phyloP scores from a whole-genome alignment of 345 rosid species.

The Acer yangbiense region DNA sequence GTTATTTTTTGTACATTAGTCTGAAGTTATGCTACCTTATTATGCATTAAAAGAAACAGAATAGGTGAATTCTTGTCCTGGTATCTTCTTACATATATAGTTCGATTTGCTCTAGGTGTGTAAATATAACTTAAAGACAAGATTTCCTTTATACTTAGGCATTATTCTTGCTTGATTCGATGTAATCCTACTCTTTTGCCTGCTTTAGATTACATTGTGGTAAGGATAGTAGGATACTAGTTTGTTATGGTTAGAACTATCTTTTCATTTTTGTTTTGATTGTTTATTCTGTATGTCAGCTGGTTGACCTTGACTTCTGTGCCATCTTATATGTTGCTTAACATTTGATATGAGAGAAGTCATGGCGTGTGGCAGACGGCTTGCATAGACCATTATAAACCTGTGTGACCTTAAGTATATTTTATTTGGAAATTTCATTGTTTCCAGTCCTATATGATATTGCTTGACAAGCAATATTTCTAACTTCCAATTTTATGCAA shows the following conservation, averaged over 20 bases:
- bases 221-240: background rate
- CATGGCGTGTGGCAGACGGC: background rate
- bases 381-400: conserved; percentile 2
- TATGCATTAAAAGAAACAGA: background rate
- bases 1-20: background rate
- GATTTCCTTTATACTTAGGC: background rate
- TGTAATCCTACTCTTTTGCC: background rate
- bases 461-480: background rate
- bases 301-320: background rate
- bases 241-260: background rate
- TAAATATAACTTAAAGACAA: background rate
- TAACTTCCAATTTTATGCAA: conserved; percentile 26
- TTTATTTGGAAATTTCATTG: background rate
- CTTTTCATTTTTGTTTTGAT: background rate
- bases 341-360: background rate
- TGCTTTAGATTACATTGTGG: background rate
- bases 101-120: background rate
- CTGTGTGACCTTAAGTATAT: background rate
- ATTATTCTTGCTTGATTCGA: background rate
- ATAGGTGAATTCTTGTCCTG: background rate
- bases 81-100: background rate
- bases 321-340: conserved; percentile 6
- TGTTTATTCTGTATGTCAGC: background rate
- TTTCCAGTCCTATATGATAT: conserved; percentile 22
- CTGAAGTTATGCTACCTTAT: background rate